Base-by-base conservation (phyloP, 2,329 filamentous ascomycete genomes). In the Xylaria sp. region DNA sequence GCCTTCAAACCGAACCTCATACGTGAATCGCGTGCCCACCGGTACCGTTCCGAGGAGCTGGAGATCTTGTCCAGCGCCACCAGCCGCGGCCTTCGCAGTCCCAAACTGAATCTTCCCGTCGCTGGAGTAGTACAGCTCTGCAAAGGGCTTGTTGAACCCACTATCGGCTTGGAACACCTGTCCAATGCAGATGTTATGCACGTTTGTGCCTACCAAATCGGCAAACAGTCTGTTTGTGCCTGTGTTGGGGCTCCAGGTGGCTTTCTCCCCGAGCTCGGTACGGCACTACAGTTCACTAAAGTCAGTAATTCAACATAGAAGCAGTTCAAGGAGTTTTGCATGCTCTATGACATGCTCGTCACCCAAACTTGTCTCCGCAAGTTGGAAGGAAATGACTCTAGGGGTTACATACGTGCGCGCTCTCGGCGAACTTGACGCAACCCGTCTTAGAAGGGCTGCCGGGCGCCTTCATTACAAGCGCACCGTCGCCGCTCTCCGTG, bases 141-240 rank as follows among this genome's bases (percentile, higher is more conserved):
- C 62, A 20, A 68, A 65, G 52, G 66, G 66, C 62, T 68, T 68
- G 62, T 65, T 68, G 58, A 34, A 68, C 45, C 50, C 57, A 6
- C 66, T 65, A 15, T 62, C 66, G 4, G 61, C 66, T 46, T 65
- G 61, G 57, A 65, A 65, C 39, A 68, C 62, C 61, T 68, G 66
- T 13, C 57, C 66, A 18, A 68, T 68, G 50, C 56, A 60, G 50
- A 65, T 68, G 43, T 48, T 65, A 20, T 68, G 66, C 52, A 65
- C 62, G 30, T 65, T 68, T 15, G 61, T 65, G 43, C 62, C 66
- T 45, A 65, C 66, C 43, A 68, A 34, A 30, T 65, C 61, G 25
- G 52, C 62, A 59, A 65, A 65, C 5, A 68, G 62, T 46, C 66
- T 68, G 62, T 68, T 68, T n/a, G 66, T 68, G 62, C 66, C 62